Base-by-base conservation (phyloP, 192 early-diverging fungal genomes). In the Dispira simplex region DNA sequence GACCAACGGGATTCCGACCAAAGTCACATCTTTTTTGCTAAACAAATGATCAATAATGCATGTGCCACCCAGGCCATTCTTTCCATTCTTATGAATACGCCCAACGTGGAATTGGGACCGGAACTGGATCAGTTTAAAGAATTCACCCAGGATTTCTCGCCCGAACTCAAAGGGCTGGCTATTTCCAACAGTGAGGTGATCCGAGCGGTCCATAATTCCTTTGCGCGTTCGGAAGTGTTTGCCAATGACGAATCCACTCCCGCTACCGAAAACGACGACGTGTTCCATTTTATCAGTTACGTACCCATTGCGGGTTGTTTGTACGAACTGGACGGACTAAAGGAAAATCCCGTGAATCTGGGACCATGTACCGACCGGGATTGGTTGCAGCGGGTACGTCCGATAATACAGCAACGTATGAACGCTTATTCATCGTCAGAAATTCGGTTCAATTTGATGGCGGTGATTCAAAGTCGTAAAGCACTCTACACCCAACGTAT, bases 51-150 rank as follows among this genome's bases (percentile, higher is more conserved):
- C 52, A 77, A 83, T 21, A 91, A 91, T 73, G 90, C 90, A 0
- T 91, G 90, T 59, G 90, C 90, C 32, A 91, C 90, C 0, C 90
- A 91, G 65, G 90, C 90, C 5, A 90, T 91, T 62, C 67, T 91
- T 16, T 83, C 84, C 1, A 79, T 91, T 28, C 66, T 91, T 54
- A 66, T 91, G 23, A 90, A 91, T 67, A 70, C 73, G 20, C 71
- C 75, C 2, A 68, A 65, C 5, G 71, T 91, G 25, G 83, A 90
- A n/a, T 71, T 91, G 48, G 88, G 88, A 13, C 75, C 78, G 39
- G 82, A 82, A 20, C 69, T 91, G 46, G 62, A 21, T 2, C 78
- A 84, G 46, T 89, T 90, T 55, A 83, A 83, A 48, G 71, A 80
- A 21, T 89, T 89, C 64, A 84, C 87, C 2, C 71, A 73, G 18